A percentile compares a stretch with the other conserved stretches of the same genome.
Evolutionary conservation across 192 early-diverging fungal species (phyloP).

Genomic region (Diversispora eburnea): DNA sequence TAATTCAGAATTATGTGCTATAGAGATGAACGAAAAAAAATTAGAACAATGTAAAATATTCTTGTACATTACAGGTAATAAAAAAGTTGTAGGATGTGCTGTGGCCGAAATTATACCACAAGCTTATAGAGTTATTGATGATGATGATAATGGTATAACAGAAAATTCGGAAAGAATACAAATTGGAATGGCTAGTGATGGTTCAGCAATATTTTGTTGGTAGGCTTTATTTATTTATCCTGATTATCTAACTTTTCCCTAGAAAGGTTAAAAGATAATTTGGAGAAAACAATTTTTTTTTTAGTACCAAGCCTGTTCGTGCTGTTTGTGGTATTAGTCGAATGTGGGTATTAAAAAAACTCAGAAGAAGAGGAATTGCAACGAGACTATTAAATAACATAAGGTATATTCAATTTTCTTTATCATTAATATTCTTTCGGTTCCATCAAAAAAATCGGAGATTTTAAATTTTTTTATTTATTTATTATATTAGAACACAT

Average conservation of each 20-base stretch:
- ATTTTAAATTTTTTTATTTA: background rate
- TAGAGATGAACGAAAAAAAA: constrained; percentile 35
- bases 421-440: background rate
- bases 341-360: constrained; percentile 42
- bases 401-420: constrained; percentile 19
- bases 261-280: background rate
- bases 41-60: constrained; percentile 41
- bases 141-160: background rate
- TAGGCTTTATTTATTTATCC: background rate
- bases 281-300: background rate
- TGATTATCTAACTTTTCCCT: background rate
- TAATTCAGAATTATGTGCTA: constrained; percentile 40
- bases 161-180: background rate
- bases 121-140: constrained; percentile 35
- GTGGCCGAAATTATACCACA: constrained; percentile 40
- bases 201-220: constrained; percentile 38
- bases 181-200: background rate
- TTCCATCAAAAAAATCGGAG: no score
- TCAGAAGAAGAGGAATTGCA: constrained; percentile 38
- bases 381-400: constrained; percentile 40
- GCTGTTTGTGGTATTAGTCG: constrained; percentile 48
- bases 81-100: constrained; percentile 44
- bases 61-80: constrained; percentile 41
- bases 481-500: constrained; percentile 17
- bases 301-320: constrained; percentile 33